These are phyloP conservation scores for Neonectria magnoliae DNA, from an alignment of 2,329 filamentous ascomycete genomes.

Conservation along the genomic window DNA sequence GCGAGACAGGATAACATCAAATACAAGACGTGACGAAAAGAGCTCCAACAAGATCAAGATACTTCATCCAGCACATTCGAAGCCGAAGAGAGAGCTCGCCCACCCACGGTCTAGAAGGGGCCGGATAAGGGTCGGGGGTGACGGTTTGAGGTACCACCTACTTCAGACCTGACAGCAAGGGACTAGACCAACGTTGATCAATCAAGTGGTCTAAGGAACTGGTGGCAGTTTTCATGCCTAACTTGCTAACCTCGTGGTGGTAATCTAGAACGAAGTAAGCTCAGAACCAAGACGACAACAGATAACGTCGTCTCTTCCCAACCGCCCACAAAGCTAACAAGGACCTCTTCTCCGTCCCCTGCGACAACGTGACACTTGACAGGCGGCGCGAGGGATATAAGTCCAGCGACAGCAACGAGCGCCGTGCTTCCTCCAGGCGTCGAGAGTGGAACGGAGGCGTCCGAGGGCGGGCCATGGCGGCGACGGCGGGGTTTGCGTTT, in stretches of 20 bases:
- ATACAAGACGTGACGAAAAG: too few relatives aligned
- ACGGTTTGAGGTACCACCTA: conserved; percentile 1
- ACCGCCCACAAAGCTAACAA: neutral
- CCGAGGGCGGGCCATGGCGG: conserved; percentile 2
- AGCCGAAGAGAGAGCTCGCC: neutral
- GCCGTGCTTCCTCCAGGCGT: conserved; percentile 7
- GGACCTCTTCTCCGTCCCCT: neutral
- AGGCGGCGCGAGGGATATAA: conserved; percentile 11
- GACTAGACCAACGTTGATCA: neutral
- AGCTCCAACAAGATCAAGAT: neutral
- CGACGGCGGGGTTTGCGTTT: conserved; percentile 15
- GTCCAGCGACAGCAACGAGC: neutral
- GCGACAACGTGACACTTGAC: neutral
- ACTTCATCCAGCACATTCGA: neutral
- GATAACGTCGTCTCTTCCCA: neutral
- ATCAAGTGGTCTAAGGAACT: neutral
- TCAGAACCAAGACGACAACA: neutral
- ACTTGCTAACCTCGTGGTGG: too few relatives aligned
- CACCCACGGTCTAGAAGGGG: neutral
- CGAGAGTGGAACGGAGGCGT: conserved; percentile 11
- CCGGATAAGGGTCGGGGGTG: neutral
- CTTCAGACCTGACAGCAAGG: neutral
- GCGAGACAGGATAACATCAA: too few relatives aligned
- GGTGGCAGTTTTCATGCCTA: neutral
- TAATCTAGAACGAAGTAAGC: neutral